Evolutionary conservation across 2,329 filamentous ascomycete genomes (phyloP).

Genomic region (Lojkania enalia): DNA sequence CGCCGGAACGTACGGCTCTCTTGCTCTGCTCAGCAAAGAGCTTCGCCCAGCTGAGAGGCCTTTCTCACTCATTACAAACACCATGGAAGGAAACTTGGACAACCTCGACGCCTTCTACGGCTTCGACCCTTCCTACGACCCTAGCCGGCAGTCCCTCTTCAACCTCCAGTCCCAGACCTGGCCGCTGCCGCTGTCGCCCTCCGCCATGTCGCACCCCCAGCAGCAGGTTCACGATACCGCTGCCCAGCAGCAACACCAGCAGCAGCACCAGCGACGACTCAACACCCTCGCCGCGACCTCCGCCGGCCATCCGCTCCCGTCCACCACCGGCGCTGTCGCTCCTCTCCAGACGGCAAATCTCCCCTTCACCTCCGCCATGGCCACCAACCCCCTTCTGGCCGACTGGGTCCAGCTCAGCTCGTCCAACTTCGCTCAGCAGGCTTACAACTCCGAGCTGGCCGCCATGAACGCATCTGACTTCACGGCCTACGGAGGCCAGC

Average conservation of each 20-base stretch:
- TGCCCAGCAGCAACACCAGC: slow-evolving; percentile 23
- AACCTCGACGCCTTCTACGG: slow-evolving; percentile 46
- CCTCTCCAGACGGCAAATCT: slow-evolving; percentile 40
- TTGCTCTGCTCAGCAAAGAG: slow-evolving; percentile 37
- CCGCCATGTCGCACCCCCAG: slow-evolving; percentile 35
- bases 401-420: slow-evolving; percentile 51
- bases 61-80: slow-evolving; percentile 26
- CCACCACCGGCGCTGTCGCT: slow-evolving; percentile 34
- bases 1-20: slow-evolving; percentile 23
- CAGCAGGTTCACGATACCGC: slow-evolving; percentile 26
- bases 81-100: slow-evolving; percentile 51
- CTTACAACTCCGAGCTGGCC: slow-evolving; percentile 35
- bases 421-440: slow-evolving; percentile 35
- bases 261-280: slow-evolving; percentile 32
- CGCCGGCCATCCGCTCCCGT: slow-evolving; percentile 22
- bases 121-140: slow-evolving; percentile 46
- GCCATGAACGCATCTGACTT: slow-evolving; percentile 43
- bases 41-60: slow-evolving; percentile 34
- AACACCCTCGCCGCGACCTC: slow-evolving; percentile 32
- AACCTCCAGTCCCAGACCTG: slow-evolving; percentile 36
- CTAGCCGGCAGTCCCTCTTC: slow-evolving; percentile 36
- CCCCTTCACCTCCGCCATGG: slow-evolving; percentile 38
- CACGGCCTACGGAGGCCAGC: slow-evolving; percentile 44
- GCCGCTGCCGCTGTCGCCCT: slow-evolving; percentile 44
- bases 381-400: slow-evolving; percentile 41